A percentile compares a stretch with the other conserved stretches of the same genome.
Evolutionary conservation across 805 yeast species (phyloP).

Genomic region (Spathaspora passalidarum): DNA sequence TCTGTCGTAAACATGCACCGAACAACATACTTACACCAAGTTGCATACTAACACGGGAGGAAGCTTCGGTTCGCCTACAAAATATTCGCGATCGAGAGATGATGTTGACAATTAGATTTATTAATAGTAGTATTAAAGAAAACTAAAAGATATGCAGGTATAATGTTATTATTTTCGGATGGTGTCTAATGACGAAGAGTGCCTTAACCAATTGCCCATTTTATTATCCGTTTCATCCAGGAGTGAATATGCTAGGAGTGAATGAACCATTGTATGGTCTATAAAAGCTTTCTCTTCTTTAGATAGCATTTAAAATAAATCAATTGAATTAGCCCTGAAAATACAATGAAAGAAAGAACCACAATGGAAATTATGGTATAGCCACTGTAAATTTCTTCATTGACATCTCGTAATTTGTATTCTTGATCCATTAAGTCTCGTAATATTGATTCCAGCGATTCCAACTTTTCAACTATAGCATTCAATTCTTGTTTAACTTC

Average conservation of each 20-base stretch:
- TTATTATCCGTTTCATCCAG: neutral
- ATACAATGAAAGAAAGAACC: conserved; percentile 22
- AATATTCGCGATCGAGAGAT: too few relatives aligned
- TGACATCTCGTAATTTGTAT: conserved; percentile 31
- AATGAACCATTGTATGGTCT: neutral
- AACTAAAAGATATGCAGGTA: neutral
- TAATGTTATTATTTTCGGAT: neutral
- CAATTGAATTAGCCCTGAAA: conserved; percentile 30
- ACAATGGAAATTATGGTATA: conserved; percentile 29
- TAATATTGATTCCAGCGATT: conserved; percentile 25
- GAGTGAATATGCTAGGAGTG: neutral
- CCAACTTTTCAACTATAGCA: conserved; percentile 27
- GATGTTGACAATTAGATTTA: neutral
- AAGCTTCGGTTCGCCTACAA: too few relatives aligned
- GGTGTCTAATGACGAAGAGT: neutral
- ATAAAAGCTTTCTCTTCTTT: conserved; percentile 18
- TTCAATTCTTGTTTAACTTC: conserved; percentile 29
- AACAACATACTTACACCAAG: too few relatives aligned
- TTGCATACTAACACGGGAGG: too few relatives aligned
- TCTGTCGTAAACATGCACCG: too few relatives aligned
- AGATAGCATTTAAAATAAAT: conserved; percentile 29
- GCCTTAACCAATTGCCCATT: neutral
- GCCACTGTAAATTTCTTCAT: conserved; percentile 34
- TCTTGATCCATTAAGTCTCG: conserved; percentile 31
- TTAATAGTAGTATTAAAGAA: neutral